Evolutionary conservation across 768 basidiomycete genomes (phyloP).

Genomic region (Flagelloscypha sp.): DNA sequence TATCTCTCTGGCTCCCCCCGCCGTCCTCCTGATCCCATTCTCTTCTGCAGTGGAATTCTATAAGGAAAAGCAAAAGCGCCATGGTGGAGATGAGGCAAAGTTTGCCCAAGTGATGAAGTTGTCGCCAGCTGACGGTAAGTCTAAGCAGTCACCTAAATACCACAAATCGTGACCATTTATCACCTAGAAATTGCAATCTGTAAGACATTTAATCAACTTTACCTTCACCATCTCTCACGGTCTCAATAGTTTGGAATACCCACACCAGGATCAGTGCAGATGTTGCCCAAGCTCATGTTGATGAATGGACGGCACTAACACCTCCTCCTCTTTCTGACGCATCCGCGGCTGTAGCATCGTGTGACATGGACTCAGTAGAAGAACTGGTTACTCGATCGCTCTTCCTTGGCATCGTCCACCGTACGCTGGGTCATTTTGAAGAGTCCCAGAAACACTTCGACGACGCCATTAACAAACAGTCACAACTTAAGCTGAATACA

Average conservation of each 20-base stretch:
- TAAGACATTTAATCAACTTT: conserved; percentile 23
- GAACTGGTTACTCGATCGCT: conserved; percentile 63
- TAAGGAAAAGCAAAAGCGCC: conserved; percentile 53
- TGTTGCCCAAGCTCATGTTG: conserved; percentile 52
- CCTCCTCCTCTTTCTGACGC: conserved; percentile 19
- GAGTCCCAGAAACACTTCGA: conserved; percentile 40
- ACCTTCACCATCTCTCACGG: background rate
- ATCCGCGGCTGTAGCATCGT: conserved; percentile 1
- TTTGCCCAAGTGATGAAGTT: conserved; percentile 54
- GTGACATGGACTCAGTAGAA: conserved; percentile 59
- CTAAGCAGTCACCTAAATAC: no score
- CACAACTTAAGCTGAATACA: conserved; percentile 39
- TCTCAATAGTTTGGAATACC: conserved; percentile 64
- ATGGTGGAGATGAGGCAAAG: conserved; percentile 41
- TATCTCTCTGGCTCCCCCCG: background rate
- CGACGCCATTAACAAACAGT: conserved; percentile 39
- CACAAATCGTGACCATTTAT: no score
- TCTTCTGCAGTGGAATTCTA: conserved; percentile 57
- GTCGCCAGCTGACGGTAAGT: conserved; percentile 61
- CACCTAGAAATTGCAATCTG: conserved; percentile 60
- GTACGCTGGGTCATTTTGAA: conserved; percentile 40
- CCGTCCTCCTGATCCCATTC: background rate
- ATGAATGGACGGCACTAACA: conserved; percentile 40
- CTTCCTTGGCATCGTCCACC: conserved; percentile 59
- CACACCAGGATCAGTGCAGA: conserved; percentile 50